Evolutionary conservation across 169 alveolate genomes (phyloP).

Genomic region (Theileria sp.): DNA sequence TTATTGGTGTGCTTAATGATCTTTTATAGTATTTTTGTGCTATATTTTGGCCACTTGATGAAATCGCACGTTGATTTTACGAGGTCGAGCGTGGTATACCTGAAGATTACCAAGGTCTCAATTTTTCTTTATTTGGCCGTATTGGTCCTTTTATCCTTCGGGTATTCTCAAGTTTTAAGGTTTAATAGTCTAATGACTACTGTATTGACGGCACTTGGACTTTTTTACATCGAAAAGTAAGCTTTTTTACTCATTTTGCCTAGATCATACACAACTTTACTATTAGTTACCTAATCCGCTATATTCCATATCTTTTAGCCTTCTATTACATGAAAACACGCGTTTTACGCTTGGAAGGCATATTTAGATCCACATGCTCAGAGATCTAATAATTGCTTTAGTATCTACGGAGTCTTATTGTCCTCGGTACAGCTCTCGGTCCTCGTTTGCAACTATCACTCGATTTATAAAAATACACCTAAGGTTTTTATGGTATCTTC

Average conservation of each 20-base stretch:
- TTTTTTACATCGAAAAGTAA: conserved; percentile 36
- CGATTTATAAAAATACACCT: conserved; percentile 28
- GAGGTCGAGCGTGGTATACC: conserved; percentile 13
- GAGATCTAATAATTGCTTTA: not conserved
- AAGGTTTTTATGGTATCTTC: conserved; percentile 39
- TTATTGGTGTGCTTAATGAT: not conserved
- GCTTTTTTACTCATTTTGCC: not conserved
- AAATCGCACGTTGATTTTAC: conserved; percentile 32
- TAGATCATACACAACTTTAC: not conserved
- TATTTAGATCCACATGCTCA: not conserved
- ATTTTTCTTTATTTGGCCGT: conserved; percentile 6
- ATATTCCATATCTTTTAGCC: not conserved
- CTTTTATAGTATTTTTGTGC: conserved; percentile 7
- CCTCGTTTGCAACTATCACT: conserved; percentile 26
- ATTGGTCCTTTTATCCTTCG: conserved; percentile 1
- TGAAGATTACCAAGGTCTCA: conserved; percentile 27
- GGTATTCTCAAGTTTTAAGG: conserved; percentile 23
- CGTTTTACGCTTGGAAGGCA: not conserved
- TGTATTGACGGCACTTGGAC: conserved; percentile 12
- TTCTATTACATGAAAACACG: not conserved
- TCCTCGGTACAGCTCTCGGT: conserved; percentile 25
- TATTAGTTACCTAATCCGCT: not conserved
- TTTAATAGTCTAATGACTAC: conserved; percentile 30
- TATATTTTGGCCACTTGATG: conserved; percentile 36
- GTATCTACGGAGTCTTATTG: conserved; percentile 37